Conservation (phyloP, 805 yeast species). For the Starmerella bacillaris region DNA sequence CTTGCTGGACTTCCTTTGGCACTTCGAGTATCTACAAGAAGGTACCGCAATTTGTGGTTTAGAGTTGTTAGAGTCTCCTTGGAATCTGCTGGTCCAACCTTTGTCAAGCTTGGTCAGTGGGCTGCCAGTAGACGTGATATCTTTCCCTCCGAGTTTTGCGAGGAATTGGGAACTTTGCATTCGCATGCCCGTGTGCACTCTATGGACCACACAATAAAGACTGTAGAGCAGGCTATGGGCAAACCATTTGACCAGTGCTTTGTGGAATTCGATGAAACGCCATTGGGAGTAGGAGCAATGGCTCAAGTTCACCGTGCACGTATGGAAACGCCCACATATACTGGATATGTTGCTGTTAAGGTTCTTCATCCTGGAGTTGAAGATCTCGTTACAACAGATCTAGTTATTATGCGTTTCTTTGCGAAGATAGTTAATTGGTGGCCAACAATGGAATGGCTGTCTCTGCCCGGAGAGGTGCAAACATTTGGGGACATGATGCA, state of each 20-base stretch:
- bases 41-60: slow-evolving; percentile 46
- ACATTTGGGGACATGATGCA: slow-evolving; percentile 77
- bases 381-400: slow-evolving; percentile 54
- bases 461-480: slow-evolving; percentile 83
- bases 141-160: slow-evolving; percentile 62
- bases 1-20: slow-evolving; percentile 40
- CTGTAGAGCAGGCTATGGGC: slow-evolving; percentile 43
- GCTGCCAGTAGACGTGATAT: slow-evolving; percentile 94
- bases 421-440: slow-evolving; percentile 51
- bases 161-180: slow-evolving; percentile 58
- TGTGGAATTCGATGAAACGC: slow-evolving; percentile 54
- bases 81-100: slow-evolving; percentile 83
- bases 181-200: slow-evolving; percentile 68
- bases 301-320: slow-evolving; percentile 84
- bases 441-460: slow-evolving; percentile 97
- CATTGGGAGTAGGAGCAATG: slow-evolving; percentile 95
- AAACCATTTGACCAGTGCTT: slow-evolving; percentile 54
- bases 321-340: slow-evolving; percentile 20
- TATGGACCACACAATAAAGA: slow-evolving; percentile 37
- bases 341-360: slow-evolving; percentile 59
- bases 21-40: slow-evolving; percentile 28
- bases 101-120: slow-evolving; percentile 78
- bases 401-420: slow-evolving; percentile 64
- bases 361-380: slow-evolving; percentile 82
- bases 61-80: slow-evolving; percentile 42